Evolutionary conservation across 108 stramenopile species (phyloP), one percentile per base, ranked within the genome.

Genomic region (Conticribra weissflogii): DNA sequence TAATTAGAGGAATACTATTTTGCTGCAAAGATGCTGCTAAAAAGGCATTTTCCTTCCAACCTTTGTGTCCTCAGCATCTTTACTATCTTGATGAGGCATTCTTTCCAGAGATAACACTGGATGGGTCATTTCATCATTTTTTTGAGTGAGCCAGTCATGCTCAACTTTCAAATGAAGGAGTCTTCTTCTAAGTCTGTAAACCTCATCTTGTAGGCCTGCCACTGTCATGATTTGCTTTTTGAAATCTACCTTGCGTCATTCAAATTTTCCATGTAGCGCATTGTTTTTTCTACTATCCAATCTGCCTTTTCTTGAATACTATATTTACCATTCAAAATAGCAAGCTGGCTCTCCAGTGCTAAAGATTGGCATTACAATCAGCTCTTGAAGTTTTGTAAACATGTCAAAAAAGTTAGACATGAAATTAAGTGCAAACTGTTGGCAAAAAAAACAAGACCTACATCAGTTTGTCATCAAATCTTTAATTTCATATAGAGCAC

Each of bases 271-370:
- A 36, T 32, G 23, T 16, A 69, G 68, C 5, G 59, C 48, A 69
- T 60, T 69, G 56, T 69, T 58, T 5, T 54, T 44, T 77, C 68
- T 19, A 77, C 50, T 19, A 77, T 77, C 21, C 76, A 47, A 58
- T 77, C 76, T 18, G 76, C 68, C 50, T 77, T 77, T 19, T 59
- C 21, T 53, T 77, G 68, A 31, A 77, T 31, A 55, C 76, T 77
- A 21, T 54, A 49, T 50, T 77, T 77, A 29, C 76, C 63, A 59
- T 77, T 61, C 27, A 70, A 64, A 47, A 77, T 34, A 17, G 29
- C 16, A n/a, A 77, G 3, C 47, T 68, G 54, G 50, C 56, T 46
- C 33, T 77, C 76, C 21, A 77, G 32, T 56, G 54, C 63, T 68
- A 60, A 25, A 62, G 63, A 52, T 76, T 66, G 19, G 74, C 67